Percentiles rank a stretch among this genome's conserved stretches.
Evolutionary conservation across 1,284 basidiomycete species (phyloP).

Genomic region (Prillingera fragicola): DNA sequence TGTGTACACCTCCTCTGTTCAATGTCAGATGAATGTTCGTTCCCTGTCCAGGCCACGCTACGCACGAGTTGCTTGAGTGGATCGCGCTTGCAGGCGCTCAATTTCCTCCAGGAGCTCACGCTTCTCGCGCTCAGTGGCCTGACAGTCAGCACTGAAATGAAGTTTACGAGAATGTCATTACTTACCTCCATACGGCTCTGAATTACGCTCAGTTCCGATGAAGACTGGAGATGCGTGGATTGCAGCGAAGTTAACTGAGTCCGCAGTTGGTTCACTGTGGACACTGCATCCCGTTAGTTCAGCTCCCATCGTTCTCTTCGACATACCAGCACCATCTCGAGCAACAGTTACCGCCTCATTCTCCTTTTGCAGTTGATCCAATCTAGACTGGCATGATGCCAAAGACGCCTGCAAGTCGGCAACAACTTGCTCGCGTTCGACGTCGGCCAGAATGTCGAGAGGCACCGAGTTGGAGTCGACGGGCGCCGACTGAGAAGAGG

Average conservation of each 20-base stretch:
- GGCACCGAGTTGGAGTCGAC: conserved; percentile 9
- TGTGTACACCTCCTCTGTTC: conserved; percentile 41
- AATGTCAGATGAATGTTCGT: conserved; percentile 9
- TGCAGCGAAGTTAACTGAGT: conserved; percentile 38
- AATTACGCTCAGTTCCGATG: conserved; percentile 32
- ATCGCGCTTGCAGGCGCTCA: conserved; percentile 34
- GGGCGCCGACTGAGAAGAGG: neutral
- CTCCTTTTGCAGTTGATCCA: conserved; percentile 30
- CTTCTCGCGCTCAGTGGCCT: conserved; percentile 43
- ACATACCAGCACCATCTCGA: conserved; percentile 34
- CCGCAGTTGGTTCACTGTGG: conserved; percentile 34
- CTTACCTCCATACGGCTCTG: conserved; percentile 36
- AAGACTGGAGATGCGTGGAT: conserved; percentile 27
- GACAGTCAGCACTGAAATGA: conserved; percentile 4
- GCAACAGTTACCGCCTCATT: conserved; percentile 26
- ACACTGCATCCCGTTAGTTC: conserved; percentile 20
- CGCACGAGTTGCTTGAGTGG: conserved; percentile 30
- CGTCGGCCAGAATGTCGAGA: conserved; percentile 35
- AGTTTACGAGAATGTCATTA: neutral
- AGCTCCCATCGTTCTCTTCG: neutral
- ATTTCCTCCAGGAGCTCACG: conserved; percentile 40
- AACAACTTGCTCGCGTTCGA: conserved; percentile 45
- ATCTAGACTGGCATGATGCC: conserved; percentile 28
- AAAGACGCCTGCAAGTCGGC: conserved; percentile 35
- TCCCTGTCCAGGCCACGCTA: neutral